phyloP scores from a whole-genome alignment of 2,329 filamentous ascomycete genomes.

The Colletotrichum liriopes region DNA sequence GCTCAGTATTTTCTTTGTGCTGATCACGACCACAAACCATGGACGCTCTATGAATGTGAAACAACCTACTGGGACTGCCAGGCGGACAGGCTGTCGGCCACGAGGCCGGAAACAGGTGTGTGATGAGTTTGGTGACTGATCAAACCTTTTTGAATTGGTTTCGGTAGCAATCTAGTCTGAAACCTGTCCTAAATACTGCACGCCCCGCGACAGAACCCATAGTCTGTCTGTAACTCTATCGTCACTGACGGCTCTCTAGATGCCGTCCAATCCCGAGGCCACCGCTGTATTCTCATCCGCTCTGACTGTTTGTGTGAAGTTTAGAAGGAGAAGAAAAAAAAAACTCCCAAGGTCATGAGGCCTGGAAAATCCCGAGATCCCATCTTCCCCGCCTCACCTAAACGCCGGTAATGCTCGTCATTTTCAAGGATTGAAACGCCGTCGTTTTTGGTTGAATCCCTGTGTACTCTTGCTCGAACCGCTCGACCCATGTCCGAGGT shows the following conservation, averaged over 20 bases:
- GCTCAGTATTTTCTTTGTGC: conserved; percentile 30
- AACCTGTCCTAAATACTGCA: background rate
- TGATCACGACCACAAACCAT: conserved; percentile 1
- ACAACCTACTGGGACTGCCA: background rate
- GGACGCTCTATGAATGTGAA: too few species aligned
- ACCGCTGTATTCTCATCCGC: background rate
- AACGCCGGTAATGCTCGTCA: conserved; percentile 22
- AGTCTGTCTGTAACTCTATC: background rate
- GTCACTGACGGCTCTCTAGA: background rate
- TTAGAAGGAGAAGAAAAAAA: too few species aligned
- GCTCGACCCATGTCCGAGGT: background rate
- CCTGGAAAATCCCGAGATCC: background rate
- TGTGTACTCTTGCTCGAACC: background rate
- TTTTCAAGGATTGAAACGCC: conserved; percentile 6
- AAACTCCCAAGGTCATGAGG: background rate
- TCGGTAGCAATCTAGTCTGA: conserved; percentile 16
- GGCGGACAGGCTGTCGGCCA: background rate
- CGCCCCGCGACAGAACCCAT: background rate
- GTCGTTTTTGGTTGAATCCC: background rate
- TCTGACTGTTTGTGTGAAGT: background rate
- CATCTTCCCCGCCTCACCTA: background rate
- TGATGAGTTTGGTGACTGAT: background rate
- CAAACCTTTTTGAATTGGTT: background rate
- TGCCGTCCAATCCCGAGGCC: background rate
- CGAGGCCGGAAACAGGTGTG: background rate